phyloP scores from a whole-genome alignment of 495 filamentous ascomycete genomes.

The Cladorrhinum samala region DNA sequence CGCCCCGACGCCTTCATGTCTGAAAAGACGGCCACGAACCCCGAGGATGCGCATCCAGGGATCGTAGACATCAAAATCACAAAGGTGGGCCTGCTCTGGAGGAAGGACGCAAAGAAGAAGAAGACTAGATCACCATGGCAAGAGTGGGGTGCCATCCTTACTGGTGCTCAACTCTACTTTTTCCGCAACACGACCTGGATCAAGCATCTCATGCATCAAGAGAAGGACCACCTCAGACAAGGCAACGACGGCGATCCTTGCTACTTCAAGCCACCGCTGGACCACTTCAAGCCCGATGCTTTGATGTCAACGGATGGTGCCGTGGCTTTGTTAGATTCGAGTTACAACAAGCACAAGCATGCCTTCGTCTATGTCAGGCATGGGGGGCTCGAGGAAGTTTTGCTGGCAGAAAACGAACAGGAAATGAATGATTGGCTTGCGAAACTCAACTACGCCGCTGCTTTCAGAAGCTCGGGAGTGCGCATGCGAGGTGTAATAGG shows the following conservation, averaged over 20 bases:
- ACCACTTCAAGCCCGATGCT: conserved; percentile 86
- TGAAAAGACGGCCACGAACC: conserved; percentile 74
- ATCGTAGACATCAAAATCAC: conserved; percentile 96
- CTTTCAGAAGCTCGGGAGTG: conserved; percentile 88
- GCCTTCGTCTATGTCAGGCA: conserved; percentile 89
- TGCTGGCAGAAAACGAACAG: conserved; percentile 78
- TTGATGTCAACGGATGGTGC: conserved; percentile 88
- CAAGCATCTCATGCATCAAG: conserved; percentile 82
- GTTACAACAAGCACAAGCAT: conserved; percentile 93
- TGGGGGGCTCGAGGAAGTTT: conserved; percentile 81
- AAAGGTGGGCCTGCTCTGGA: conserved; percentile 93
- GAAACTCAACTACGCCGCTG: conserved; percentile 92
- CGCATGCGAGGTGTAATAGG: conserved; percentile 82
- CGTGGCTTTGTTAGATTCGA: conserved; percentile 78
- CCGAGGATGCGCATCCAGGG: conserved; percentile 80
- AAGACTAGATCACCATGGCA: conserved; percentile 94
- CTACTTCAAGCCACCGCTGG: conserved; percentile 81
- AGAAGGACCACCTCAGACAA: conserved; percentile 68
- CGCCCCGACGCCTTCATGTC: conserved; percentile 92
- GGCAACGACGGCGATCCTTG: conserved; percentile 62
- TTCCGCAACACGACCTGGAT: conserved; percentile 90
- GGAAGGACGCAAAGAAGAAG: conserved; percentile 92
- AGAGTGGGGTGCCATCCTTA: conserved; percentile 95
- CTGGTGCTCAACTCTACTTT: conserved; percentile 91
- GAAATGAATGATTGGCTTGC: conserved; percentile 98